Base-by-base conservation (phyloP, 257 asterid genomes). In the Prunella vulgaris region DNA sequence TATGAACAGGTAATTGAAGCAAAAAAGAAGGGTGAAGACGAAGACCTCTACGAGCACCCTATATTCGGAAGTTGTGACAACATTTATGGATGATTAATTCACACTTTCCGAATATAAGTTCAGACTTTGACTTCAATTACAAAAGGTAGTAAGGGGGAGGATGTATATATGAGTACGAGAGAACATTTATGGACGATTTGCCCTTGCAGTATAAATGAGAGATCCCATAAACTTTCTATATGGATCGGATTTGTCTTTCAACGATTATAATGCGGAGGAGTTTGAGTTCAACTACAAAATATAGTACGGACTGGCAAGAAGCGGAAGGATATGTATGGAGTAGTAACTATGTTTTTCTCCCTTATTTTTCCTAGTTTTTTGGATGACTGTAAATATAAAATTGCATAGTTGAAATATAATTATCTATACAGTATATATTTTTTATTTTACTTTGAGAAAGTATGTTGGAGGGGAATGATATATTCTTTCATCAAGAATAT, bases 1-100 rank as follows among this genome's bases (percentile, higher is more conserved):
- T 17, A 10, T 44, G 7, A 17, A 64, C 78, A 84, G 88, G 60
- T 84, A 13, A 81, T 84, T 8, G 89, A 84, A 67, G 89, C 80
- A 14, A 76, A 63, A 68, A 84, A 75, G 70, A 72, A 80, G 1
- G 78, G 35, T 10, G 82, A 68, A n/a, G 30, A 59, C 44, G 22
- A 32, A 5, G 56, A n/a, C n/a, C n/a, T 74, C 64, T 10, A 21
- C 9, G 53, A 46, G 15, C 9, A 46, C 21, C 53, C 53, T n/a
- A 46, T 15, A 46, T 15, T 46, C 21, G 53, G 53, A 21, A 46
- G 21, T 1, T 9, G 2, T n/a, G 53, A 46, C 15, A 3, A 28
- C 33, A 6, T 28, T 28, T 28, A 28, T 3, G 33, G 33, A 28
- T n/a, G n/a, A n/a, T n/a, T n/a, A n/a, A n/a, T n/a, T n/a, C n/a